Evolutionary conservation across 352 stramenopile genomes (phyloP).

Genomic region (Globisporangium yorkense): DNA sequence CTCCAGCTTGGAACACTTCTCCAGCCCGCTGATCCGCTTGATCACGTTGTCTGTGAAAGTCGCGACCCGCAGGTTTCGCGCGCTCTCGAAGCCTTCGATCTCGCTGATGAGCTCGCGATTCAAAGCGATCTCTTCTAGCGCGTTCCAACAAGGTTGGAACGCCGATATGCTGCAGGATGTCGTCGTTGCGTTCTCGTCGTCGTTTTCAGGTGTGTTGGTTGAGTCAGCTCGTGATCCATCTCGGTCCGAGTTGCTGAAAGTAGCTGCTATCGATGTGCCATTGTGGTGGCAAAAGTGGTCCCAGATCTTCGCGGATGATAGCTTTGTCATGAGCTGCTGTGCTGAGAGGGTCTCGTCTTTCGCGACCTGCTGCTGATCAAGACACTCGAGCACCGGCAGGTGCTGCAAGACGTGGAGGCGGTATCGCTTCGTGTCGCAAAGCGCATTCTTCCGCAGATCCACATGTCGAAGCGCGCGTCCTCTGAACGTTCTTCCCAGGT

Average conservation of each 20-base stretch:
- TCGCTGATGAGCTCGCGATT: constrained; percentile 48
- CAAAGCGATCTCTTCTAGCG: constrained; percentile 60
- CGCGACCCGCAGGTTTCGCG: constrained; percentile 49
- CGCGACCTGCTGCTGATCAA: constrained; percentile 51
- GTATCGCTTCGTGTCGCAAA: constrained; percentile 65
- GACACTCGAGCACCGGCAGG: constrained; percentile 27
- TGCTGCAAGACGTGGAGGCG: constrained; percentile 52
- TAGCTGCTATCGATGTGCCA: background rate
- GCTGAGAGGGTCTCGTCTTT: constrained; percentile 30
- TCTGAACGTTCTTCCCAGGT: constrained; percentile 19
- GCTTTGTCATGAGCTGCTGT: constrained; percentile 34
- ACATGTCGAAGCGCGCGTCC: constrained; percentile 26
- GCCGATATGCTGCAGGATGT: background rate
- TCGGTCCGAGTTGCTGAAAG: background rate
- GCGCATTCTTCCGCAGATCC: constrained; percentile 63
- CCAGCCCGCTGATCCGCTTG: constrained; percentile 44
- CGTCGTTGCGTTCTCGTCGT: constrained; percentile 14
- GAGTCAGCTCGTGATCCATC: too few relatives aligned
- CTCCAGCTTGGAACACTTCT: constrained; percentile 55
- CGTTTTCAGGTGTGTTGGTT: background rate
- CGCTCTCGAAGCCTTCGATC: constrained; percentile 49
- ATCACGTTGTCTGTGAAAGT: constrained; percentile 75
- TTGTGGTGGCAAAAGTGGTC: constrained; percentile 8
- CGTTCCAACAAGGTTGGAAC: constrained; percentile 25
- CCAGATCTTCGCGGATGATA: constrained; percentile 46